These are phyloP conservation scores for Phytophthora vignae DNA, from an alignment of 352 stramenopile genomes.

Conservation along the genomic window DNA sequence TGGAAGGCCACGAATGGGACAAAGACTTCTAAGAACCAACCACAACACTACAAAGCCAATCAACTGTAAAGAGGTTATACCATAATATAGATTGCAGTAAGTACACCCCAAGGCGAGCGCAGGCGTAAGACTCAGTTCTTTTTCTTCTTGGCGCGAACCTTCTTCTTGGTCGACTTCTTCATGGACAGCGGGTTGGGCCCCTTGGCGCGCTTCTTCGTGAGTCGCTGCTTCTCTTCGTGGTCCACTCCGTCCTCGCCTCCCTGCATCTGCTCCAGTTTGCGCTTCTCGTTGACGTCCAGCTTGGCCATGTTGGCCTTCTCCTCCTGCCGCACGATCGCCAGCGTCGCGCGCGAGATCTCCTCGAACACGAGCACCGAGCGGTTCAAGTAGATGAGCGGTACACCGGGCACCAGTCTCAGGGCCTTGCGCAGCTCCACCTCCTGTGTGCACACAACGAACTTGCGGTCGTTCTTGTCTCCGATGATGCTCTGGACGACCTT, in stretches of 20 bases:
- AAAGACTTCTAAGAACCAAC: constrained; percentile 71
- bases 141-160: constrained; percentile 81
- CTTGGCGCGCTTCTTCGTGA: constrained; percentile 69
- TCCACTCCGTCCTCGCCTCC: constrained; percentile 13
- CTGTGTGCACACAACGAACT: constrained; percentile 87
- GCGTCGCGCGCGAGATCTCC: constrained; percentile 78
- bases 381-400: constrained; percentile 90
- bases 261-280: constrained; percentile 70
- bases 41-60: background rate
- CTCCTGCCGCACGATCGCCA: constrained; percentile 83
- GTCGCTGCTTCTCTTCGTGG: constrained; percentile 33
- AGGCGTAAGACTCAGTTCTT: constrained; percentile 43
- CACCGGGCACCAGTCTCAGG: constrained; percentile 70
- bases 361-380: constrained; percentile 90
- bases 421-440: constrained; percentile 84
- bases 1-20: constrained; percentile 82
- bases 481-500: constrained; percentile 63
- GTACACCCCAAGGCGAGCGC: background rate
- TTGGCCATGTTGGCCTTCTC: constrained; percentile 77
- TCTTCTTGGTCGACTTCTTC: constrained; percentile 84
- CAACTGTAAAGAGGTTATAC: constrained; percentile 27
- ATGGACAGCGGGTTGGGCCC: constrained; percentile 79
- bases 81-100: constrained; percentile 31
- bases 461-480: constrained; percentile 80
- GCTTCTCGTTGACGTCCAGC: constrained; percentile 80